These are phyloP conservation scores for Pterocarpus macrocarpus DNA, from an alignment of 306 rosid species.

Conservation along the genomic window DNA sequence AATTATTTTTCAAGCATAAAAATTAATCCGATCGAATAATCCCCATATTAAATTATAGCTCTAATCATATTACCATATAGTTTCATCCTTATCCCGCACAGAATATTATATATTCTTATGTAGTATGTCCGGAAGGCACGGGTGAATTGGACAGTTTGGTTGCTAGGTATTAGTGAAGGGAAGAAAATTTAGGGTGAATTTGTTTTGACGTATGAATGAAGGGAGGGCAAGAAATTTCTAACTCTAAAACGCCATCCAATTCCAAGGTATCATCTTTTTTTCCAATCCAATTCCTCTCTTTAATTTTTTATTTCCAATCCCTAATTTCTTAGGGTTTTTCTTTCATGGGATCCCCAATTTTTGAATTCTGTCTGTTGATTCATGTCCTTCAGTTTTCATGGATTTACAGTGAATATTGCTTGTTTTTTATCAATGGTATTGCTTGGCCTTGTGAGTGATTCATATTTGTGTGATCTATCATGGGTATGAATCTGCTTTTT, in stretches of 20 bases:
- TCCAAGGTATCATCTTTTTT: slow-evolving; percentile 33
- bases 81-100: too few relatives aligned
- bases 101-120: too few relatives aligned
- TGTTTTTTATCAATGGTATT: not conserved
- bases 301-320: not conserved
- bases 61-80: too few relatives aligned
- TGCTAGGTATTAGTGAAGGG: not conserved
- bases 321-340: slow-evolving; percentile 38
- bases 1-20: too few relatives aligned
- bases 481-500: not conserved
- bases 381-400: slow-evolving; percentile 9
- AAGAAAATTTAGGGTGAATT: not conserved
- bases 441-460: slow-evolving; percentile 26
- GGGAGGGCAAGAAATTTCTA: slow-evolving; percentile 18
- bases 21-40: too few relatives aligned
- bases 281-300: not conserved
- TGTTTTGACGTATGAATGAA: slow-evolving; percentile 1
- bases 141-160: not conserved
- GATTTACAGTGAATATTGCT: not conserved
- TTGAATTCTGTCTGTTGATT: not conserved
- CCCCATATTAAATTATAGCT: too few relatives aligned
- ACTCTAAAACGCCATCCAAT: slow-evolving; percentile 36
- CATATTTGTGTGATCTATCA: not conserved
- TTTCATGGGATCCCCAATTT: not conserved
- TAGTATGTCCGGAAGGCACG: not conserved